A percentile compares a stretch with the other conserved stretches of the same genome.
These are phyloP conservation scores for Dimargaris cristalligena DNA, from an alignment of 192 early-diverging fungal genomes.

Conservation along the genomic window DNA sequence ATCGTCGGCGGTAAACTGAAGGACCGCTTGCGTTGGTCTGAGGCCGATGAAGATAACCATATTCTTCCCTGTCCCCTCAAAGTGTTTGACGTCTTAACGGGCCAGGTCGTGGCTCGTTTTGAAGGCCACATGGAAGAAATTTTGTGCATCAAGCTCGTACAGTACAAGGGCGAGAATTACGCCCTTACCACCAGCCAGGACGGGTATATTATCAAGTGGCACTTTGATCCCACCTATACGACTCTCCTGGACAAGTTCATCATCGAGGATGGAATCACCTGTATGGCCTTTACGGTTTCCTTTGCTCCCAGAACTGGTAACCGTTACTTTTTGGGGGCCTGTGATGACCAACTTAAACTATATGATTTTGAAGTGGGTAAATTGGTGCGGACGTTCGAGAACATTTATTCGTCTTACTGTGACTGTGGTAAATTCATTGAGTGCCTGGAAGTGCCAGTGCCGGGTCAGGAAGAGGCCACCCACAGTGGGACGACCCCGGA, in stretches of 20 bases:
- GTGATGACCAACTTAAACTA: slow-evolving; percentile 72
- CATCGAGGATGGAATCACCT: slow-evolving; percentile 70
- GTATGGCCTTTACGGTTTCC: slow-evolving; percentile 91
- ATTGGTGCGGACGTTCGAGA: slow-evolving; percentile 37
- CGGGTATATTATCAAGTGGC: slow-evolving; percentile 84
- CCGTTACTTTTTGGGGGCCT: slow-evolving; percentile 79
- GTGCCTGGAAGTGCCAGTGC: slow-evolving; percentile 36
- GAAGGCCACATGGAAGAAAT: slow-evolving; percentile 83
- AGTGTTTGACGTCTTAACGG: slow-evolving; percentile 66
- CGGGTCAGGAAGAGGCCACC: slow-evolving; percentile 22
- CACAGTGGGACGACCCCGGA: slow-evolving; percentile 13
- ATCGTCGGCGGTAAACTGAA: slow-evolving; percentile 82
- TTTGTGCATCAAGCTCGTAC: slow-evolving; percentile 56
- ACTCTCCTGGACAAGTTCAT: slow-evolving; percentile 41
- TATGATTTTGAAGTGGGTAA: slow-evolving; percentile 70
- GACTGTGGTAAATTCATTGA: slow-evolving; percentile 84
- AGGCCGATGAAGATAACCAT: slow-evolving; percentile 83
- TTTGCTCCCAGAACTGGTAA: slow-evolving; percentile 90
- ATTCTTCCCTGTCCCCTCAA: slow-evolving; percentile 88
- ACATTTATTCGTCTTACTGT: slow-evolving; percentile 83
- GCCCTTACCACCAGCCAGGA: slow-evolving; percentile 84
- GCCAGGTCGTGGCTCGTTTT: slow-evolving; percentile 62
- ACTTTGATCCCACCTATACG: slow-evolving; percentile 64
- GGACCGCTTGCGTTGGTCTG: slow-evolving; percentile 72
- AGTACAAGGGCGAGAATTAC: slow-evolving; percentile 68